Percentiles rank a stretch among this genome's conserved stretches.
Evolutionary conservation across 1,139 yeast species (phyloP).

Genomic region (Sugiyamaella xylanicola): DNA sequence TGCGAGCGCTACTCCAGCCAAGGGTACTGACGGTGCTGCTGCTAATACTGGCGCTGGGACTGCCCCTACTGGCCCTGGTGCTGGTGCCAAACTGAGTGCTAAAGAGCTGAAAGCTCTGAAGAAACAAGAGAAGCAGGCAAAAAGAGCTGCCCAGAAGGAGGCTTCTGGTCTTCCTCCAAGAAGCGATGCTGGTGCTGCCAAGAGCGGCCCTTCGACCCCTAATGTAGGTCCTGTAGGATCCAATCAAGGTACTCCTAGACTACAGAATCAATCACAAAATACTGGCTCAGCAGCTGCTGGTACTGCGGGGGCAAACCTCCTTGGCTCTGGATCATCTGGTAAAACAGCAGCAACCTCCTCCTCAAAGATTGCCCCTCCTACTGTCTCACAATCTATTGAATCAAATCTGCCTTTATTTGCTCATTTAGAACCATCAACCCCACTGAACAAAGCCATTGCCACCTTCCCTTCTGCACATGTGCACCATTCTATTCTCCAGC

Average conservation of each 20-base stretch:
- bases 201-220: constrained; percentile 1
- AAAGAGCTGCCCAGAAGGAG: constrained; percentile 70
- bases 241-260: constrained; percentile 3
- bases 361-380: neutral
- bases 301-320: too few species aligned
- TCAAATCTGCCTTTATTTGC: constrained; percentile 62
- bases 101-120: constrained; percentile 86
- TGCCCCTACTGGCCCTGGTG: constrained; percentile 12
- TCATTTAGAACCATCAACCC: constrained; percentile 62
- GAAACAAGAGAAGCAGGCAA: constrained; percentile 87
- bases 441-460: constrained; percentile 25
- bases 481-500: constrained; percentile 80
- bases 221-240: constrained; percentile 7
- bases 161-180: constrained; percentile 44
- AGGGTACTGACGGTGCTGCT: constrained; percentile 16
- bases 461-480: constrained; percentile 55
- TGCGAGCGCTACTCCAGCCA: constrained; percentile 13
- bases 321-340: neutral
- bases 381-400: constrained; percentile 15
- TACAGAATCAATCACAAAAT: neutral
- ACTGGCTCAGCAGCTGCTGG: constrained; percentile 9
- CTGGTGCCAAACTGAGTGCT: constrained; percentile 53
- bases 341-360: neutral
- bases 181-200: constrained; percentile 20
- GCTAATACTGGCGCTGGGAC: constrained; percentile 18